Base-by-base conservation (phyloP, 148 eudicot species). In the Linanthus parryae region DNA sequence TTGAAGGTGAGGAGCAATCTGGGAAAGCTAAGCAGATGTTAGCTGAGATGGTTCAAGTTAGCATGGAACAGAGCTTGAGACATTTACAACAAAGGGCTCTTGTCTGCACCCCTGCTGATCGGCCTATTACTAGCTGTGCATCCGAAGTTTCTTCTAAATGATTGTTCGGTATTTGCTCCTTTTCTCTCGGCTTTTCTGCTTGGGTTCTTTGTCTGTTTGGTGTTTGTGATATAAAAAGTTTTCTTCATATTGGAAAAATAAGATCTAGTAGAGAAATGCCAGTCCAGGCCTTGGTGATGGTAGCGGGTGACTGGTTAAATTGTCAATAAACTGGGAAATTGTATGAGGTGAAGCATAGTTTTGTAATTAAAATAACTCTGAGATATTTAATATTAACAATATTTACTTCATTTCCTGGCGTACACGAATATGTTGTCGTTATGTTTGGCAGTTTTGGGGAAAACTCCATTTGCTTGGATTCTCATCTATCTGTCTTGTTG, bases 11-110 rank as follows among this genome's bases (percentile, higher is more conserved):
- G 46, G 96, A 82, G 18, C 95, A 94, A 62, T 54, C 76, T 0
- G 91, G 84, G 15, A 94, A 94, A 54, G 99, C 99, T 13, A 84
- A 84, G 82, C 75, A 78, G 71, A 82, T 94, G 96, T 69, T 94
- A 43, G 79, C 99, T 0, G 96, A 88, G 34, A 88, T 94, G 99
- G 95, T 94, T 7, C 96, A 88, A 58, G 96, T 88, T 58, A 94
- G 99, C 69, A 94, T 94, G 99, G 96, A 94, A 56, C 94, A 84
- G 80, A 94, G 99, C 63, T 76, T 84, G 69, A 69, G 80, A 62
- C 96, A 84, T 58, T 62, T 94, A 64, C 95, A 88, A 56, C 79
- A 78, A 53, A 70, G 99, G 75, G 99, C 99, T 54, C 45, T 84
- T 31, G 84, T 85, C 26, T 84, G 88, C 80, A 71, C 88, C 42